phyloP scores from a whole-genome alignment of 176 grass and related monocot genomes.

The bread wheat (Triticum aestivum) region DNA sequence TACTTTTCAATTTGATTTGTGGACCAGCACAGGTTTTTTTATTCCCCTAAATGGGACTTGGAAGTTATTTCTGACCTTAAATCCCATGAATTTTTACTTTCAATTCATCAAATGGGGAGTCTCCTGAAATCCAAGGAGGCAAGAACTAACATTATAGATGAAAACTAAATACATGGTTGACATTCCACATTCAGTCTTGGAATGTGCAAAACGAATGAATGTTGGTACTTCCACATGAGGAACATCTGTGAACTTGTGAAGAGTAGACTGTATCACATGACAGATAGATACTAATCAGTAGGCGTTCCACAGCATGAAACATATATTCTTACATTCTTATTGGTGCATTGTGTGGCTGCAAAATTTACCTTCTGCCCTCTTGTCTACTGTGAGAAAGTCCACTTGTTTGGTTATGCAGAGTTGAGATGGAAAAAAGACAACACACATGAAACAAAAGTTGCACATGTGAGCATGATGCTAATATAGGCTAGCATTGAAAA shows the following conservation, averaged over 20 bases:
- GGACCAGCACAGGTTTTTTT: not conserved
- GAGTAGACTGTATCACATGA: not conserved
- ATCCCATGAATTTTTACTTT: not conserved
- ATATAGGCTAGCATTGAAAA: not conserved
- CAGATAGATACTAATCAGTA: not conserved
- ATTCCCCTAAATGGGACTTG: not conserved
- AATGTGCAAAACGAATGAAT: not conserved
- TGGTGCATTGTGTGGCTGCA: not conserved
- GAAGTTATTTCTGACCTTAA: not conserved
- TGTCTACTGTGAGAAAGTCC: not conserved
- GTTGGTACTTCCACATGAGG: not conserved
- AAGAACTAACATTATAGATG: not conserved
- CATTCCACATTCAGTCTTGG: slow-evolving; percentile 5
- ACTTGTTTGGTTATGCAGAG: not conserved
- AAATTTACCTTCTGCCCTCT: not conserved
- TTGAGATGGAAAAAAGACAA: not conserved
- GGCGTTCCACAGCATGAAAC: not conserved
- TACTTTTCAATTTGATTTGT: not conserved
- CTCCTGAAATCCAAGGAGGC: not conserved
- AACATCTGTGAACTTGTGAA: not conserved
- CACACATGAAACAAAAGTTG: not conserved
- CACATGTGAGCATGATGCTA: not conserved
- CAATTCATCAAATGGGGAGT: not conserved
- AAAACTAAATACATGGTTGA: slow-evolving; percentile 13
- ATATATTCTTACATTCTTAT: not conserved